Base-by-base conservation (phyloP, 208 protist species). In the Acanthamoeba rhysodes region DNA sequence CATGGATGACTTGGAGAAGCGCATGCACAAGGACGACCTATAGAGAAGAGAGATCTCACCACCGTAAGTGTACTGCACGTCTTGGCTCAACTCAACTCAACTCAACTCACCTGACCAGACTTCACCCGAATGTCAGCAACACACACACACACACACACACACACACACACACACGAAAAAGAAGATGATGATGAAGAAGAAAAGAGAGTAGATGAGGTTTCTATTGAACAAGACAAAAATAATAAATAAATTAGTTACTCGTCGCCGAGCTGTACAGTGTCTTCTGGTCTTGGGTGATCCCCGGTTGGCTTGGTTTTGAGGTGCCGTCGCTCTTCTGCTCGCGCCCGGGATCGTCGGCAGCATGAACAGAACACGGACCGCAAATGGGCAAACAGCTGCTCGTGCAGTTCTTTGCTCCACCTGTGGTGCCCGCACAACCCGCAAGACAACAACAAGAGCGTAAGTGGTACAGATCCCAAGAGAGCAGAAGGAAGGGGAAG, bases 1-100 rank as follows among this genome's bases (percentile, higher is more conserved):
- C 78, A 62, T 85, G 45, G 45, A 53, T 7, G 78, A 85, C 22
- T 48, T 85, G 7, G 78, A 85, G 45, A 27, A 8, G 12, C 78
- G 78, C 78, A 85, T 85, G 78, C 78, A 85, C 78, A 85, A 85
- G 48, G 78, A 85, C 29, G 78, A 59, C 27, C 78, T 85, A 3
- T 85, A 59, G 24, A 68, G 62, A 48, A 4, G 45, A 22, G 20
- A n/a, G 24, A 70, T 70, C 55, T 22, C n/a, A 70, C 62, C 34
- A 41, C 32, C 20, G 34, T 29, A n/a, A n/a, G n/a, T n/a, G n/a
- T n/a, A n/a, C n/a, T n/a, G n/a, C n/a, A n/a, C n/a, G n/a, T n/a
- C n/a, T n/a, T n/a, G n/a, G n/a, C n/a, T n/a, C n/a, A n/a, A n/a
- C n/a, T n/a, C n/a, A n/a, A n/a, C n/a, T n/a, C n/a, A n/a, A n/a